These are phyloP conservation scores for Aspergillus tubingensis DNA, from an alignment of 2,329 filamentous ascomycete species.

Conservation along the genomic window DNA sequence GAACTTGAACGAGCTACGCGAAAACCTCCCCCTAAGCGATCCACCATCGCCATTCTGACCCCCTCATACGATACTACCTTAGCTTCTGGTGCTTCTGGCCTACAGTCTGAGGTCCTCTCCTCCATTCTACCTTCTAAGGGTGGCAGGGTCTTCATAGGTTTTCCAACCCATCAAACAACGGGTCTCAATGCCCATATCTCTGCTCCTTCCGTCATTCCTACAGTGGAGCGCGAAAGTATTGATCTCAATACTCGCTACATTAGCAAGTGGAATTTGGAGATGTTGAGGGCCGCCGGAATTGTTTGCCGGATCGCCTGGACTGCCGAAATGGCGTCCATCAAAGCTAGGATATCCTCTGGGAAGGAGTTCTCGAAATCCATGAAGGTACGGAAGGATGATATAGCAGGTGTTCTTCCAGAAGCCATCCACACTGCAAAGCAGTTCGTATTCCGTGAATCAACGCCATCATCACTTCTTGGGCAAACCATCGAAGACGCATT, in stretches of 20 bases:
- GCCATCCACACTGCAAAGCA: slow-evolving; percentile 82
- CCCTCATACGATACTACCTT: slow-evolving; percentile 83
- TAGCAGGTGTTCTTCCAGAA: slow-evolving; percentile 71
- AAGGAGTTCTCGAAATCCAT: slow-evolving; percentile 36
- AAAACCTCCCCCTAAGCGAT: slow-evolving; percentile 88
- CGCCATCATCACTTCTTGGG: slow-evolving; percentile 79
- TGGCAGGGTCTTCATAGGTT: slow-evolving; percentile 94
- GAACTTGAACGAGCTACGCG: slow-evolving; percentile 96
- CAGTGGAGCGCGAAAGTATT: slow-evolving; percentile 94
- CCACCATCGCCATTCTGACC: slow-evolving; percentile 82
- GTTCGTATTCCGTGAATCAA: slow-evolving; percentile 86
- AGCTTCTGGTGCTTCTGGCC: slow-evolving; percentile 60
- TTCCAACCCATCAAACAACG: slow-evolving; percentile 95
- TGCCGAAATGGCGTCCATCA: slow-evolving; percentile 80
- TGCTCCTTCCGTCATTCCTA: slow-evolving; percentile 93
- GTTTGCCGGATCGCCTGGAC: slow-evolving; percentile 84
- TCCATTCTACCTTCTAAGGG: slow-evolving; percentile 87
- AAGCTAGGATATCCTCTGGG: slow-evolving; percentile 56
- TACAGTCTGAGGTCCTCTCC: slow-evolving; percentile 71
- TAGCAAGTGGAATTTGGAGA: slow-evolving; percentile 91
- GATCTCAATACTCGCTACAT: slow-evolving; percentile 96
- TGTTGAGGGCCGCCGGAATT: slow-evolving; percentile 87
- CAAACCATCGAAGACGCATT: slow-evolving; percentile 92
- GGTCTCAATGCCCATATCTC: slow-evolving; percentile 92
- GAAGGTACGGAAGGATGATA: slow-evolving; percentile 63